A percentile compares a stretch with the other conserved stretches of the same genome.
Evolutionary conservation across 352 stramenopile genomes (phyloP).

Genomic region (Phytophthora litchii): DNA sequence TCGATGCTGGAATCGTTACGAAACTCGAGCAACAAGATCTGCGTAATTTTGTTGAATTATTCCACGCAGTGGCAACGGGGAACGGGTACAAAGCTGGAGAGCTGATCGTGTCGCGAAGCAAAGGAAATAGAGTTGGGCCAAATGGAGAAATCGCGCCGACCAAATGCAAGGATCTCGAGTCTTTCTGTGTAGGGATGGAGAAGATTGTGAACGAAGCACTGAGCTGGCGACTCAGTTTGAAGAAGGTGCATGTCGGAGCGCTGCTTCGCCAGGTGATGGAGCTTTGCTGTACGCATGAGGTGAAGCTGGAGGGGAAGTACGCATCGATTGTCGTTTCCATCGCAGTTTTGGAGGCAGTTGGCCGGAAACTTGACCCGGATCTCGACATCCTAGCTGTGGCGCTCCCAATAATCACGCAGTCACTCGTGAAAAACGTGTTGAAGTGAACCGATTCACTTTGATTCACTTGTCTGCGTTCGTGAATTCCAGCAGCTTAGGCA

Average conservation of each 20-base stretch:
- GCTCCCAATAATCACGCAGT: conserved; percentile 93
- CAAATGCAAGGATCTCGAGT: conserved; percentile 76
- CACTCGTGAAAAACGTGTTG: conserved; percentile 84
- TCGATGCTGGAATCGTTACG: conserved; percentile 88
- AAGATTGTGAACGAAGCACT: conserved; percentile 72
- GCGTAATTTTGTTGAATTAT: conserved; percentile 87
- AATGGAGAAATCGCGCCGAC: conserved; percentile 30
- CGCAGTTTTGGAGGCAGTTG: conserved; percentile 94
- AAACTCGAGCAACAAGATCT: conserved; percentile 77
- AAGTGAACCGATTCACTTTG: conserved; percentile 19
- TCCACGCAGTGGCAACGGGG: conserved; percentile 81
- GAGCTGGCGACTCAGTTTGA: conserved; percentile 64
- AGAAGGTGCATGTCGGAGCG: conserved; percentile 79
- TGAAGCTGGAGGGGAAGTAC: conserved; percentile 95
- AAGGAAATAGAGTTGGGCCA: conserved; percentile 34
- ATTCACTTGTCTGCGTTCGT: not conserved
- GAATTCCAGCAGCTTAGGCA: not conserved
- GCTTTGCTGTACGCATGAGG: conserved; percentile 91
- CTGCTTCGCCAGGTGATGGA: conserved; percentile 84
- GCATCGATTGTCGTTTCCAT: conserved; percentile 95
- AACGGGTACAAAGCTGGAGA: conserved; percentile 82
- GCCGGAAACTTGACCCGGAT: conserved; percentile 89
- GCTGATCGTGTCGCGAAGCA: conserved; percentile 76
- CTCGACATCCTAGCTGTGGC: conserved; percentile 90
- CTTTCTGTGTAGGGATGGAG: conserved; percentile 78